phyloP scores from a whole-genome alignment of 106 monocot genomes.

The Allium fistulosum region DNA sequence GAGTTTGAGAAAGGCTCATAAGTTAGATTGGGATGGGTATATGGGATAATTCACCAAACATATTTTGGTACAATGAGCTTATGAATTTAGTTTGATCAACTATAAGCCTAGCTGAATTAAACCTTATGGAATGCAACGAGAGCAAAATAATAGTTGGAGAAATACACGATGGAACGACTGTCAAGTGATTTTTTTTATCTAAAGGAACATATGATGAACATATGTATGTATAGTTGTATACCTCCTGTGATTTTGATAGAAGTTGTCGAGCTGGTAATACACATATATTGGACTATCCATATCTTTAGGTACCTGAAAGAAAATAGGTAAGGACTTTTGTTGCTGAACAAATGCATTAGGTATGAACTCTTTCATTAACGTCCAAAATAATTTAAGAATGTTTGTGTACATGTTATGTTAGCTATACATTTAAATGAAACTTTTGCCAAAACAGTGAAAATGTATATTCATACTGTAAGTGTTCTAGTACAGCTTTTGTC shows the following conservation, averaged over 20 bases:
- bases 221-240: constrained; percentile 18
- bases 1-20: too few relatives aligned
- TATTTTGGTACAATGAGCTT: too few relatives aligned
- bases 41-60: too few relatives aligned
- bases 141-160: too few relatives aligned
- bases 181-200: too few relatives aligned
- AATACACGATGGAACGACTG: too few relatives aligned
- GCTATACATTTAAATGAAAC: not conserved
- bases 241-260: constrained; percentile 68
- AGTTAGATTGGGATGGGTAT: too few relatives aligned
- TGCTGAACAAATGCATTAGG: not conserved
- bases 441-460: not conserved
- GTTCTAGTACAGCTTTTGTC: constrained; percentile 50
- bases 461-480: constrained; percentile 34
- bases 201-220: too few relatives aligned
- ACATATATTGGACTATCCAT: constrained; percentile 50
- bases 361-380: not conserved
- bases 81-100: too few relatives aligned
- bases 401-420: not conserved
- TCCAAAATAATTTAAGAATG: not conserved
- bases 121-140: too few relatives aligned
- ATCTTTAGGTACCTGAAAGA: constrained; percentile 45
- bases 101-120: too few relatives aligned
- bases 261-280: constrained; percentile 62
- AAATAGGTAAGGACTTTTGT: too few relatives aligned